A percentile compares a stretch with the other conserved stretches of the same genome.
phyloP scores from a whole-genome alignment of 2,329 filamentous ascomycete species.

The Stemphylium vesicarium region DNA sequence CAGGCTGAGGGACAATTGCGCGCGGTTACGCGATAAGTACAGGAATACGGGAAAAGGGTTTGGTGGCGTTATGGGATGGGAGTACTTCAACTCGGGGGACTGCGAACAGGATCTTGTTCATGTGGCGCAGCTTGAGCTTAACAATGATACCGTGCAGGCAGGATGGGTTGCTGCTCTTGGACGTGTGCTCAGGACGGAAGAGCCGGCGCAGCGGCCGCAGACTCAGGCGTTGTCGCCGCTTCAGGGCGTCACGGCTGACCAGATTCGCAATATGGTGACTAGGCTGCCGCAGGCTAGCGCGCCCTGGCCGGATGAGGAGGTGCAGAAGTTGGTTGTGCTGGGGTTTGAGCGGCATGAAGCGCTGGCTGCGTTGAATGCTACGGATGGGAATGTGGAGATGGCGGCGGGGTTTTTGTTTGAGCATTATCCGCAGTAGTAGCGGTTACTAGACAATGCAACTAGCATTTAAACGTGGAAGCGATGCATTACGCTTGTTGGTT shows the following conservation, averaged over 20 bases:
- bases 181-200: constrained; percentile 42
- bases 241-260: constrained; percentile 37
- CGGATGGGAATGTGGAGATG: constrained; percentile 57
- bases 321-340: constrained; percentile 53
- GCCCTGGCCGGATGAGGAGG: constrained; percentile 51
- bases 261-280: constrained; percentile 43
- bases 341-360: constrained; percentile 56
- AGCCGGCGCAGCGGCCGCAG: constrained; percentile 25
- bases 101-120: constrained; percentile 38
- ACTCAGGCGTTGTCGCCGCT: constrained; percentile 20
- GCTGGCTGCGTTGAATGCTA: constrained; percentile 56
- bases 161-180: constrained; percentile 76
- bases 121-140: constrained; percentile 26
- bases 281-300: constrained; percentile 39
- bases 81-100: constrained; percentile 79
- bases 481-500: too few relatives aligned
- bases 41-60: constrained; percentile 59
- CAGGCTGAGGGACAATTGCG: constrained; percentile 63
- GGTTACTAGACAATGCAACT: background rate
- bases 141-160: constrained; percentile 37
- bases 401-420: constrained; percentile 58
- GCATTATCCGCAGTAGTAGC: constrained; percentile 33
- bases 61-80: constrained; percentile 93
- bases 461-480: too few relatives aligned
- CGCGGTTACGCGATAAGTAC: constrained; percentile 64